phyloP scores from a whole-genome alignment of 345 rosid genomes.

The Arabis alpina region DNA sequence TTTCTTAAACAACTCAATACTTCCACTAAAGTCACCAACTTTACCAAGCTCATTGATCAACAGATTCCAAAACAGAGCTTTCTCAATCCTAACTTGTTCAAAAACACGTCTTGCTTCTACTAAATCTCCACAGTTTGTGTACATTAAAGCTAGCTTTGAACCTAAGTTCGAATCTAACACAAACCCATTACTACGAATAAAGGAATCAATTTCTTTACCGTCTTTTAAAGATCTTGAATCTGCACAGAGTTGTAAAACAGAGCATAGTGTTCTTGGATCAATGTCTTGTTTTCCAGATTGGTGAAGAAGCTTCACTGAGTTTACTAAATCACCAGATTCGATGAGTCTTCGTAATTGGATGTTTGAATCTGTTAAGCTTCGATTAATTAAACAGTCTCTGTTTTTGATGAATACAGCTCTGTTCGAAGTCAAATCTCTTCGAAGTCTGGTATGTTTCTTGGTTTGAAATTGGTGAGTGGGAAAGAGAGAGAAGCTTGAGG shows the following conservation, averaged over 20 bases:
- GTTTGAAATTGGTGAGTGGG: constrained; percentile 25
- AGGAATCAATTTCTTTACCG: constrained; percentile 58
- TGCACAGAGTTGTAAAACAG: constrained; percentile 67
- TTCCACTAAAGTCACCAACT: constrained; percentile 52
- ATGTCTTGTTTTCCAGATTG: constrained; percentile 44
- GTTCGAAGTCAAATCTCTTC: constrained; percentile 24
- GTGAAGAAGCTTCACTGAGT: constrained; percentile 53
- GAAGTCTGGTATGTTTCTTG: constrained; percentile 31
- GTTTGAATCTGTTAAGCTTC: constrained; percentile 44
- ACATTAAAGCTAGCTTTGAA: constrained; percentile 70
- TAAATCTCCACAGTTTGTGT: constrained; percentile 65
- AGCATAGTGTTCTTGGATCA: constrained; percentile 51
- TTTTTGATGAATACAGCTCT: constrained; percentile 24
- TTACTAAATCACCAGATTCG: constrained; percentile 50
- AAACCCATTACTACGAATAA: constrained; percentile 48
- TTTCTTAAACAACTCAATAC: constrained; percentile 49
- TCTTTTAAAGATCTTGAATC: constrained; percentile 50
- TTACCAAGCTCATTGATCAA: constrained; percentile 65
- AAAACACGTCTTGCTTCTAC: constrained; percentile 57
- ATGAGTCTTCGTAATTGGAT: constrained; percentile 45
- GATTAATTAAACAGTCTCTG: constrained; percentile 17
- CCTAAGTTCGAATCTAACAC: constrained; percentile 56
- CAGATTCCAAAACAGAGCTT: constrained; percentile 66
- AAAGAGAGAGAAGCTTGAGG: constrained; percentile 34
- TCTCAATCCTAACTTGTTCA: constrained; percentile 51